These are phyloP conservation scores for Thraustochytrium striatum DNA, from an alignment of 352 stramenopile genomes.

Conservation along the genomic window DNA sequence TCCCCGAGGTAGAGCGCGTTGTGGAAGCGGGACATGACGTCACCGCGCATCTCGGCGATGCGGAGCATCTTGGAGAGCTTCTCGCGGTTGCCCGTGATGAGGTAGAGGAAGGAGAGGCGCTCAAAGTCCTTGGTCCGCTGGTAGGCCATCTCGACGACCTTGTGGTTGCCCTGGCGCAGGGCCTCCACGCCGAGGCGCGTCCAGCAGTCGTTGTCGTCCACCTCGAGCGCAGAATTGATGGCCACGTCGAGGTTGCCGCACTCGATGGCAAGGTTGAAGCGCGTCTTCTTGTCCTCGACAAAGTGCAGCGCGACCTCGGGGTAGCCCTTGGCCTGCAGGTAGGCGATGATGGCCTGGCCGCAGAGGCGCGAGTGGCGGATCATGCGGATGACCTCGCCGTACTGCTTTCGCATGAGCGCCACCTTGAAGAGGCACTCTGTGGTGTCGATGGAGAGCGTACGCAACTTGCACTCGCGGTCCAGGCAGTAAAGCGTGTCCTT, in stretches of 20 bases:
- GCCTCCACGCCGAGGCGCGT: slow-evolving; percentile 93
- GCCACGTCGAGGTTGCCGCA: slow-evolving; percentile 98
- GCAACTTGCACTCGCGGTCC: slow-evolving; percentile 92
- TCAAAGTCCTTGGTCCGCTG: slow-evolving; percentile 99
- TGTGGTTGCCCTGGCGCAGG: slow-evolving; percentile 94
- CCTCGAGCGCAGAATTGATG: slow-evolving; percentile 68
- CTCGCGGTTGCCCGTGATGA: slow-evolving; percentile 95
- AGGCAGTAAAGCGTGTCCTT: slow-evolving; percentile 87
- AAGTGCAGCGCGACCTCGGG: slow-evolving; percentile 99
- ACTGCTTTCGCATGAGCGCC: slow-evolving; percentile 85
- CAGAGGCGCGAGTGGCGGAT: slow-evolving; percentile 92
- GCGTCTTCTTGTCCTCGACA: slow-evolving; percentile 94
- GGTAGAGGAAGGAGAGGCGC: slow-evolving; percentile 96
- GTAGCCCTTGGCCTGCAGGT: slow-evolving; percentile 98
- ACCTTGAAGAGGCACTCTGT: slow-evolving; percentile 98
- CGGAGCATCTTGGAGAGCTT: slow-evolving; percentile 99
- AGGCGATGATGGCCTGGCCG: slow-evolving; percentile 96
- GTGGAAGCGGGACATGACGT: slow-evolving; percentile 97
- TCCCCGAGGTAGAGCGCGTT: slow-evolving; percentile 96
- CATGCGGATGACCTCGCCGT: slow-evolving; percentile 98
- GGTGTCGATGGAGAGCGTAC: slow-evolving; percentile 92
- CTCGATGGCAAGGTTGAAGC: slow-evolving; percentile 94
- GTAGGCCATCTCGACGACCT: slow-evolving; percentile 99
- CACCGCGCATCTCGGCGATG: slow-evolving; percentile 93
- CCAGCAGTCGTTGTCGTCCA: slow-evolving; percentile 92